These are phyloP conservation scores for Saccharomycopsis fermentans DNA, from an alignment of 805 yeast genomes.

Conservation along the genomic window DNA sequence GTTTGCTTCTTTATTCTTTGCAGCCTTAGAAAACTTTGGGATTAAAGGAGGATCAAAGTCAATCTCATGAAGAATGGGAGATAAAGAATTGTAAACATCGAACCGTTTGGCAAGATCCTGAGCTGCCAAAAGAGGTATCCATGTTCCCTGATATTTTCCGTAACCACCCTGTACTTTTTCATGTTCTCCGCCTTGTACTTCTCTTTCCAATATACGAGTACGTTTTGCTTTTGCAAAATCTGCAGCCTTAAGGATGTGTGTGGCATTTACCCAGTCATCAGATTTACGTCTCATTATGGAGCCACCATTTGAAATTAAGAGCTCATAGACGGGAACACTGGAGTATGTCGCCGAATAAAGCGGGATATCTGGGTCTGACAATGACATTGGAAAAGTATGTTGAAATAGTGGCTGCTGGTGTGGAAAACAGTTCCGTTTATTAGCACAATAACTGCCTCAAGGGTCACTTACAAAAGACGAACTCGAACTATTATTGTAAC, in stretches of 20 bases:
- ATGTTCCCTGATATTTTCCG: slow-evolving; percentile 94
- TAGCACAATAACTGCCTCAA: background rate
- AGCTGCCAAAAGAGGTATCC: slow-evolving; percentile 84
- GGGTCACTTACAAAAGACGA: no score
- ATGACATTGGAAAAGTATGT: background rate
- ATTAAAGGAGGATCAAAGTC: slow-evolving; percentile 46
- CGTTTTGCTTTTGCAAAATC: slow-evolving; percentile 90
- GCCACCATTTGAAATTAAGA: slow-evolving; percentile 45
- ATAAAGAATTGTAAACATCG: slow-evolving; percentile 50
- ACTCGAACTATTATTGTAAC: no score
- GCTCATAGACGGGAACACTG: slow-evolving; percentile 77
- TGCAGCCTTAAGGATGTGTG: slow-evolving; percentile 89
- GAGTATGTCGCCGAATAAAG: slow-evolving; percentile 72
- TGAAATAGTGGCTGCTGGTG: background rate
- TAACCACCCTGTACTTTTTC: slow-evolving; percentile 97
- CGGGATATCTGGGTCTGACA: background rate
- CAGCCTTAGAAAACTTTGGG: slow-evolving; percentile 31
- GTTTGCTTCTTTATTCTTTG: background rate
- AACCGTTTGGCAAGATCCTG: slow-evolving; percentile 53
- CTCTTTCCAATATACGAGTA: slow-evolving; percentile 83
- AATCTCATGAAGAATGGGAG: slow-evolving; percentile 58
- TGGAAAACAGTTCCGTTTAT: background rate
- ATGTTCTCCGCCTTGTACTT: slow-evolving; percentile 82
- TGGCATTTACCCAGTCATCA: slow-evolving; percentile 87
- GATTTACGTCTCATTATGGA: slow-evolving; percentile 70